A percentile compares a stretch with the other conserved stretches of the same genome.
These are phyloP conservation scores for Quillaja saponaria DNA, from an alignment of 306 rosid genomes.

Conservation along the genomic window DNA sequence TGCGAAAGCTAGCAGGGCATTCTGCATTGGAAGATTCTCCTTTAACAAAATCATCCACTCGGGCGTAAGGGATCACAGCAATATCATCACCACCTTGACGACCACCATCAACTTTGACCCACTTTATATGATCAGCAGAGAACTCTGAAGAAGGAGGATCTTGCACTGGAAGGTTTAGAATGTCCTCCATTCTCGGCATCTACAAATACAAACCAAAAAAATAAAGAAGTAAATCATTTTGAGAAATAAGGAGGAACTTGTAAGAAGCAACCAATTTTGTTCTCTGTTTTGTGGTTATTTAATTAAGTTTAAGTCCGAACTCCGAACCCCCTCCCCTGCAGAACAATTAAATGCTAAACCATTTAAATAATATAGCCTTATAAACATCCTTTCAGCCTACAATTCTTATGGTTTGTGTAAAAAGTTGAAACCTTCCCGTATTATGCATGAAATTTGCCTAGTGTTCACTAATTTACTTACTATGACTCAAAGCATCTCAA, in stretches of 20 bases:
- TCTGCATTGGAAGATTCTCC: slow-evolving; percentile 73
- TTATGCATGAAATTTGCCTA: slow-evolving; percentile 9
- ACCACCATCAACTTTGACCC: slow-evolving; percentile 77
- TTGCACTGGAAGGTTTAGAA: slow-evolving; percentile 75
- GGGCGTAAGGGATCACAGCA: slow-evolving; percentile 67
- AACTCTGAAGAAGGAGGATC: slow-evolving; percentile 62
- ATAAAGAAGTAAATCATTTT: not conserved
- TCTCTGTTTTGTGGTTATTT: too few species aligned
- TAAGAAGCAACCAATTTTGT: too few species aligned
- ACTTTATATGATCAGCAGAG: slow-evolving; percentile 62
- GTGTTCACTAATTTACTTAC: not conserved
- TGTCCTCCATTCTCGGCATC: slow-evolving; percentile 86
- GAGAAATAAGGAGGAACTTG: too few species aligned
- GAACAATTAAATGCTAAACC: too few species aligned
- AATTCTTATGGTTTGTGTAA: too few species aligned
- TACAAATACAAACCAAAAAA: slow-evolving; percentile 21
- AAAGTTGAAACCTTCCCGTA: too few species aligned
- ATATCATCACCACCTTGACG: slow-evolving; percentile 84
- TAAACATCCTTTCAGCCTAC: too few species aligned
- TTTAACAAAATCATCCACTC: slow-evolving; percentile 76
- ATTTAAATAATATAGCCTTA: too few species aligned
- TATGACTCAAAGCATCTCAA: too few species aligned
- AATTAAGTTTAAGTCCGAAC: too few species aligned
- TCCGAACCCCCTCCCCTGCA: too few species aligned
- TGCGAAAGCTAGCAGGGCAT: slow-evolving; percentile 71